phyloP scores from a whole-genome alignment of 768 basidiomycete genomes.

The Lactifluus rugatus region DNA sequence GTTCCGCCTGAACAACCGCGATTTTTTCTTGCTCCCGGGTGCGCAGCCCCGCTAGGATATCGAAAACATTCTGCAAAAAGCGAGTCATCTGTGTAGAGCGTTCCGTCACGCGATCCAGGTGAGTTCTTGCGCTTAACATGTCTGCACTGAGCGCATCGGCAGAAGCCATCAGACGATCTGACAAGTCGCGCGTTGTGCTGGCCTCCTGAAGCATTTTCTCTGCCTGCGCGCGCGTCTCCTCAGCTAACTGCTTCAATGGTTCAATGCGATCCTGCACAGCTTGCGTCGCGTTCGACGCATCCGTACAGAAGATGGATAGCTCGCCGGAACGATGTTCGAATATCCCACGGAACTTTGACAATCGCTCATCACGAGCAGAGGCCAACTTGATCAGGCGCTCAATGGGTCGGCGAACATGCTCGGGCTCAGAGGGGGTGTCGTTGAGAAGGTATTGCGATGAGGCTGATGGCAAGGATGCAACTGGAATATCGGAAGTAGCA shows the following conservation, averaged over 20 bases:
- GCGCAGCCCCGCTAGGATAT: not conserved
- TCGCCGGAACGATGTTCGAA: constrained; percentile 8
- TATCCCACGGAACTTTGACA: not conserved
- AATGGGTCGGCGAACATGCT: not conserved
- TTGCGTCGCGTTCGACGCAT: not conserved
- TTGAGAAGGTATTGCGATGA: not conserved
- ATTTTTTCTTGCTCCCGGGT: not conserved
- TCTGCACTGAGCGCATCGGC: not conserved
- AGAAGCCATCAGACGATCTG: constrained; percentile 2
- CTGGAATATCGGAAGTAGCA: not conserved
- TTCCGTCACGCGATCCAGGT: not conserved
- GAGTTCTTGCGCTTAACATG: not conserved
- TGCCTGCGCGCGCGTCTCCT: constrained; percentile 4
- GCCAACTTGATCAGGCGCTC: constrained; percentile 6
- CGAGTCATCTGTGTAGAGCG: constrained; percentile 5
- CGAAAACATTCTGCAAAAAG: not conserved
- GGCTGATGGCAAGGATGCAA: not conserved
- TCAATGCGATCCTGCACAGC: not conserved
- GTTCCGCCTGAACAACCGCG: not conserved
- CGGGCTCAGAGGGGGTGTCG: not conserved
- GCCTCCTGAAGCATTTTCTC: constrained; percentile 7
- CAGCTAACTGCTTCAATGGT: not conserved
- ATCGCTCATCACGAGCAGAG: constrained; percentile 2
- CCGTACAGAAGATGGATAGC: not conserved
- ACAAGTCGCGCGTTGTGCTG: constrained; percentile 5